Evolutionary conservation across 345 rosid genomes (phyloP).

Genomic region (Punica granatum): DNA sequence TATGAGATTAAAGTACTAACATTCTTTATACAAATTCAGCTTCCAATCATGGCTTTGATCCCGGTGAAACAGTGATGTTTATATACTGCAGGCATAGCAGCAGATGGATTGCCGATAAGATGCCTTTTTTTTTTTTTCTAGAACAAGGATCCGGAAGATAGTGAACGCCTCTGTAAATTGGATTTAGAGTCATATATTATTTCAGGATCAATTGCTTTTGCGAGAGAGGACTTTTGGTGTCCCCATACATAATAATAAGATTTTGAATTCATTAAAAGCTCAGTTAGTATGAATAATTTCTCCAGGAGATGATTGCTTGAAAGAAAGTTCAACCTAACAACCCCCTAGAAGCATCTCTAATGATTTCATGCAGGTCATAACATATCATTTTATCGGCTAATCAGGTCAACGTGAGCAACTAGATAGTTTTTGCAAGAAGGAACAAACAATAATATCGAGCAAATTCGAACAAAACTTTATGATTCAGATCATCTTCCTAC

Average conservation of each 20-base stretch:
- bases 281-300: background rate
- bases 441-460: too few species aligned
- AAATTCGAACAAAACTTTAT: background rate
- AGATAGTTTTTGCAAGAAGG: background rate
- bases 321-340: background rate
- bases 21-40: background rate
- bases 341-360: slow-evolving; percentile 4
- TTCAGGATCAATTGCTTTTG: background rate
- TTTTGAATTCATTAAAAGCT: background rate
- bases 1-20: background rate
- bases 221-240: background rate
- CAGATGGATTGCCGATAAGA: background rate
- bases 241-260: background rate
- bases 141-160: background rate
- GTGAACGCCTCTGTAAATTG: background rate
- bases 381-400: background rate
- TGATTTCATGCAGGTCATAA: background rate
- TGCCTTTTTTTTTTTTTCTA: too few species aligned
- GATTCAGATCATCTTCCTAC: background rate
- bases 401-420: background rate
- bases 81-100: background rate
- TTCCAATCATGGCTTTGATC: background rate
- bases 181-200: background rate
- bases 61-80: background rate
- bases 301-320: background rate